A percentile compares a stretch with the other conserved stretches of the same genome.
Conservation (phyloP, 768 basidiomycete species). For the Gautieria morchelliformis region DNA sequence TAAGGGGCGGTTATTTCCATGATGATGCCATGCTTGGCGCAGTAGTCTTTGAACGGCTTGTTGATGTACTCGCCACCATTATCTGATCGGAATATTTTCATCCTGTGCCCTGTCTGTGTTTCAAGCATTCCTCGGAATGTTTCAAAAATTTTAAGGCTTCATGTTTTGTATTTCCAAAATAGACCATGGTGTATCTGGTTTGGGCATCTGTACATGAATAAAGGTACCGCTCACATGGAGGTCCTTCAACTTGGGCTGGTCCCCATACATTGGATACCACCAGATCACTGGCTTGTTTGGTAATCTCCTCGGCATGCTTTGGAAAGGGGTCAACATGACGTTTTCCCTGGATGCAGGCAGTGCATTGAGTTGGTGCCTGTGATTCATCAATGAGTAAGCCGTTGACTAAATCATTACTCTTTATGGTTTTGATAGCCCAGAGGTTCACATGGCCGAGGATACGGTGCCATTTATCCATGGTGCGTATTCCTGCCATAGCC, state of each 20-base stretch:
- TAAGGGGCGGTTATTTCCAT: constrained; percentile 26
- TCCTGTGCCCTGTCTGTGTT: neutral
- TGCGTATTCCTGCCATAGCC: no score
- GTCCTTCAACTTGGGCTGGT: neutral
- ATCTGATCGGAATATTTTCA: no score
- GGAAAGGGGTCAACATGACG: neutral
- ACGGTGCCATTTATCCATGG: no score
- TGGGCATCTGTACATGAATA: neutral
- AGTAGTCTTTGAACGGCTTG: constrained; percentile 14
- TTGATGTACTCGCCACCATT: constrained; percentile 10
- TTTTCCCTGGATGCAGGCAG: neutral
- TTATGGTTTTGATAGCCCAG: no score
- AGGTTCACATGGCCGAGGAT: no score
- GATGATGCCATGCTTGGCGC: constrained; percentile 18
- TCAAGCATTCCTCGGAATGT: neutral
- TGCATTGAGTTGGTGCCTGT: neutral
- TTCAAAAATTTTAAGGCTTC: neutral
- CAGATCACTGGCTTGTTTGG: neutral
- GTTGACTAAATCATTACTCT: no score
- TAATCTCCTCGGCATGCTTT: neutral
- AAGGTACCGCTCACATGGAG: neutral
- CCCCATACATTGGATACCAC: neutral
- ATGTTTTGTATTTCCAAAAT: neutral
- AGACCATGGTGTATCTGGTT: neutral
- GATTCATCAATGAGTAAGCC: no score